phyloP scores from a whole-genome alignment of 345 rosid genomes.

The Xanthoceras sorbifolium region DNA sequence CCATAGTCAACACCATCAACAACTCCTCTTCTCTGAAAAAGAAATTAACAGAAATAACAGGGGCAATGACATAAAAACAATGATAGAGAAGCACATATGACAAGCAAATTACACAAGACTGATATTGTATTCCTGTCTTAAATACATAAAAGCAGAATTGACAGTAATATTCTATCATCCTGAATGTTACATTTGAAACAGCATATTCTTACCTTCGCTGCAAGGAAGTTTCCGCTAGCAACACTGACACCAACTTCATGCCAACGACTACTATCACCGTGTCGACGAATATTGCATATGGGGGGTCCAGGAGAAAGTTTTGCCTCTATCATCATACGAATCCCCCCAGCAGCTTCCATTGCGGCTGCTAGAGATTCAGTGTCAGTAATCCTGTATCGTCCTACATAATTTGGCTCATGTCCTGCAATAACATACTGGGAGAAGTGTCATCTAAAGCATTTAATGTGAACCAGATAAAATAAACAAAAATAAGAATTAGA shows the following conservation, averaged over 20 bases:
- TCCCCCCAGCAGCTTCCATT: constrained; percentile 93
- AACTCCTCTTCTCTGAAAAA: constrained; percentile 85
- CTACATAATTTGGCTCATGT: constrained; percentile 63
- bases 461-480: background rate
- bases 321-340: constrained; percentile 86
- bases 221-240: constrained; percentile 96
- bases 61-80: constrained; percentile 1
- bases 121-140: background rate
- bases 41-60: constrained; percentile 18
- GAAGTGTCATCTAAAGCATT: constrained; percentile 13
- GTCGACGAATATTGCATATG: constrained; percentile 75
- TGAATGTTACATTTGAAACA: constrained; percentile 4
- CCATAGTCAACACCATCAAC: constrained; percentile 93
- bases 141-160: background rate
- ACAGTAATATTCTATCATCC: background rate
- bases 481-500: background rate
- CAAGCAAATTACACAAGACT: background rate
- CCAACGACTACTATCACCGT: constrained; percentile 86
- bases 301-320: constrained; percentile 98
- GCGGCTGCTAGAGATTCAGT: constrained; percentile 80
- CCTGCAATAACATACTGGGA: constrained; percentile 46
- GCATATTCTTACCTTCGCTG: constrained; percentile 67
- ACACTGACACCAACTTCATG: constrained; percentile 95
- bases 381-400: constrained; percentile 86
- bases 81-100: background rate